phyloP scores from a whole-genome alignment of 108 stramenopile genomes.

The Cyclotella choctawhatcheeana region DNA sequence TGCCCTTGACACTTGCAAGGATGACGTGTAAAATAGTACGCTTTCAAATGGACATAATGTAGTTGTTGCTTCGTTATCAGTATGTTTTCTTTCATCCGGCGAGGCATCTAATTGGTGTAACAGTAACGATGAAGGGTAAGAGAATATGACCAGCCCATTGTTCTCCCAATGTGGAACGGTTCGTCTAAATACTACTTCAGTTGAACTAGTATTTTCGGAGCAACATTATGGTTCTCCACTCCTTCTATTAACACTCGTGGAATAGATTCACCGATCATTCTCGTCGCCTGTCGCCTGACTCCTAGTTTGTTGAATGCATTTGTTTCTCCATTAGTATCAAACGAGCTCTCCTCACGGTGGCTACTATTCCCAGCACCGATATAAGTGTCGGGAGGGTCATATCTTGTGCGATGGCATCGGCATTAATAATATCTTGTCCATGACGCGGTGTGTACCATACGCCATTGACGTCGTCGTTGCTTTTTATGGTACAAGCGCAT shows the following conservation, averaged over 20 bases:
- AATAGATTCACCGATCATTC: not conserved
- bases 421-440: too few relatives aligned
- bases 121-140: slow-evolving; percentile 35
- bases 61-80: not conserved
- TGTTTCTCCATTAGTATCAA: slow-evolving; percentile 12
- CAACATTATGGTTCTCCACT: not conserved
- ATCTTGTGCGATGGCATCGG: slow-evolving; percentile 20
- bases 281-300: not conserved
- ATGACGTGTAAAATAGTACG: slow-evolving; percentile 46
- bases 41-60: slow-evolving; percentile 6
- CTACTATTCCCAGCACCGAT: slow-evolving; percentile 16
- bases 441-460: too few relatives aligned
- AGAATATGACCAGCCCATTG: slow-evolving; percentile 44
- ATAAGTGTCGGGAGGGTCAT: slow-evolving; percentile 20
- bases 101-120: slow-evolving; percentile 15
- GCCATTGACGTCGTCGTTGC: too few relatives aligned
- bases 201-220: not conserved
- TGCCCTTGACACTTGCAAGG: slow-evolving; percentile 45
- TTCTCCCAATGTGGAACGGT: slow-evolving; percentile 45
- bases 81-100: not conserved
- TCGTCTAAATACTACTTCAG: slow-evolving; percentile 25
- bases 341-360: slow-evolving; percentile 28
- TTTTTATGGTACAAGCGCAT: too few relatives aligned
- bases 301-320: not conserved
- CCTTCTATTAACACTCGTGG: not conserved